Base-by-base conservation (phyloP, 441 rosid genomes). In the Pelargonium exstipulatum region DNA sequence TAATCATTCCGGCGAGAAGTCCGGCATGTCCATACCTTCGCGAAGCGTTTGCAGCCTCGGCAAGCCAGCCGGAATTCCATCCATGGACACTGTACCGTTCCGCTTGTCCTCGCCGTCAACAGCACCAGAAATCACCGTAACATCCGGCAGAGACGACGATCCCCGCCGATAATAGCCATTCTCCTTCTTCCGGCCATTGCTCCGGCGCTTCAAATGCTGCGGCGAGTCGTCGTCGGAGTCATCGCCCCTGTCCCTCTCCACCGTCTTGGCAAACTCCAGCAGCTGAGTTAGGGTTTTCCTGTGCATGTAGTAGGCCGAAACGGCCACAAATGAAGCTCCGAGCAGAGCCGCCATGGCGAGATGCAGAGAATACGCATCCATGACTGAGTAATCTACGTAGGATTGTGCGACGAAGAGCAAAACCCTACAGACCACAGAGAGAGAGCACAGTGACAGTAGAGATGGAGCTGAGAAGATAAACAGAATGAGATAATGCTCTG, bases 261-360 rank as follows among this genome's bases (percentile, higher is more conserved):
- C 83, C n/a, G 87, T 72, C 81, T 82, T 90, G 9, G 96, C 89
- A 65, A 90, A 87, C 85, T 95, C 99, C 58, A 95, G 90, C 42
- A 95, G 73, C 83, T 90, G 96, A 69, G 74, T 86, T 61, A 95
- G 90, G 71, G 98, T 91, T 87, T 90, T 95, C 69, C 93, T 83
- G 80, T 95, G 98, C 98, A 90, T 89, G 70, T 79, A 89, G 69
- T 89, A 89, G 1, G 97, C 97, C 18, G 98, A 95, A 12, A 92
- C 96, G 0, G 97, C 98, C 29, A 92, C 97, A 10, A 92, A 73
- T 17, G 99, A 95, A 42, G 98, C 98, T 76, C 99, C 98, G 0
- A 95, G 82, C 12, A 95, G 88, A 78, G 99, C 98, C 84, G 99
- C 91, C 89, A 87, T 80, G 68, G 90, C 89, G 5, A 95, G 85